Evolutionary conservation across 169 alveolate genomes (phyloP), one percentile per base, ranked within the genome.

Genomic region (Babesia bigemina): DNA sequence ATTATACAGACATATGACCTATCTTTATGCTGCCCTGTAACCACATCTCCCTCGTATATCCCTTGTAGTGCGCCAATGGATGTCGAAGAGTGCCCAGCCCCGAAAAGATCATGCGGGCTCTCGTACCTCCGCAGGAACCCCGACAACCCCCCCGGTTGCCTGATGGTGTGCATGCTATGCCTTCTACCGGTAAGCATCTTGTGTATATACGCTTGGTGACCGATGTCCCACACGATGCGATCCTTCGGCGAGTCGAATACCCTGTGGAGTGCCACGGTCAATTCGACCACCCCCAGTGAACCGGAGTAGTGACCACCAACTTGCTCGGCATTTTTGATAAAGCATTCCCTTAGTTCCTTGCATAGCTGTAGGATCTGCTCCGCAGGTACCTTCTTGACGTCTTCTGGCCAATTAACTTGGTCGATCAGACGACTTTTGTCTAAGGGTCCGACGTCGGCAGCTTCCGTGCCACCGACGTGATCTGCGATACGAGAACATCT

Each of bases 81-180:
- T 21, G 96, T 91, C 17, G 96, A 92, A 26, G 95, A 92, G 75
- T 94, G 97, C 21, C 97, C 97, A 7, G 97, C 96, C 26, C 96
- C 96, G 70, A 94, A 93, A 12, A 86, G 76, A 49, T 94, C 97
- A 75, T 94, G 94, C 22, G 70, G 67, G 29, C 95, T 88, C 67
- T 94, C 97, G 33, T 65, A 79, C 36, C 91, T 85, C 60, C 88
- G 84, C 74, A 90, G 62, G 83, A 91, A 94, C 2, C 95, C 95
- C 47, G 96, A 88, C 17, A 93, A 74, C 16, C 96, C 96, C 28
- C 90, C 93, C 28, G 72, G 62, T 67, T 92, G 86, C 45, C 95
- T 77, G 62, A 93, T 87, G 19, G 93, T 86, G 16, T 75, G 81
- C 91, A 93, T 84, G n/a, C 88, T 71, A 53, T 89, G 87, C 65